Evolutionary conservation across 345 rosid species (phyloP), one percentile per base, ranked within the genome.

Genomic region (Citrus trifoliata): DNA sequence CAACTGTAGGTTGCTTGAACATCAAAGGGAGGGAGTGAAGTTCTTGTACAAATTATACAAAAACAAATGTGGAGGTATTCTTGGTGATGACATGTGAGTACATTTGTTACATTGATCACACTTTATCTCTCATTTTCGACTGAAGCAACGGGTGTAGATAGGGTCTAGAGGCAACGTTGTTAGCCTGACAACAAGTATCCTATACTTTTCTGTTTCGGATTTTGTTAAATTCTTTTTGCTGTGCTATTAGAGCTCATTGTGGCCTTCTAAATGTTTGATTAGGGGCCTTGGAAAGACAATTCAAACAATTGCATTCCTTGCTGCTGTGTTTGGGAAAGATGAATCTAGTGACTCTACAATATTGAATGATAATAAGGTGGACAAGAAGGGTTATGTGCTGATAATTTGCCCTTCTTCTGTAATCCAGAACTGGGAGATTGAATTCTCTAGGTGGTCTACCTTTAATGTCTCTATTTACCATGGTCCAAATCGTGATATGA

Each of bases 201-300:
- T 18, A 53, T 53, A 53, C 56, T 16, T 51, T 51, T 51, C 5
- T 16, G 21, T 51, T 42, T 42, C 1, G 2, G 56, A 51, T 51
- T 51, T 51, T 14, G 21, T 51, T 4, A 14, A 51, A 53, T 53
- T 53, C 7, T 53, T 53, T 53, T 18, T 18, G 22, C 58, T 16
- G 22, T 24, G n/a, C 21, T 21, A 10, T 71, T 63, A 66, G 12
- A 25, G 32, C 48, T 55, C 19, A n/a, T 10, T 74, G 40, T 63
- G 24, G 40, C 22, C 10, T 76, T 42, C 32, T 4, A 10, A 46
- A 35, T 71, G 30, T 25, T 58, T 67, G 10, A 37, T 42, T 85
- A 94, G 99, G 97, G 99, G 97, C 63, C 86, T 96, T 42, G 98
- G 99, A 76, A 96, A 94, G 88, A 96, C 99, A 55, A 96, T 96